Evolutionary conservation across 768 basidiomycete genomes (phyloP).

Genomic region (Trametes sanguinea): DNA sequence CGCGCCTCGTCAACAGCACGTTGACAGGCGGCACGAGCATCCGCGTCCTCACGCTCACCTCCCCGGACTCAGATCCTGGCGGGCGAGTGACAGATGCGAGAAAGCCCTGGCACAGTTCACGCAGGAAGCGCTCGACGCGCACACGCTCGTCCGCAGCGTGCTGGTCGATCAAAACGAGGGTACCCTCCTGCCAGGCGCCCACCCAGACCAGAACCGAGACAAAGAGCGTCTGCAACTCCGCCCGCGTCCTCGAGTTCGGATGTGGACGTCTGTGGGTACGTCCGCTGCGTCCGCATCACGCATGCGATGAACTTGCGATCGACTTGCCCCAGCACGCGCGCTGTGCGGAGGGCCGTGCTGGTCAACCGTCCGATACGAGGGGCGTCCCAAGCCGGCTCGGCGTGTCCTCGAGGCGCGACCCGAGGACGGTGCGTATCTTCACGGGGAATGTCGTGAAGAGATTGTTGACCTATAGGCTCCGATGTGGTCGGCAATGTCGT

Average conservation of each 20-base stretch:
- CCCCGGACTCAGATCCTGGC: conserved; percentile 7
- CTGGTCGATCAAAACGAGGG: conserved; percentile 87
- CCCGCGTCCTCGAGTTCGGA: conserved; percentile 20
- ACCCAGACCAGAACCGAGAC: background rate
- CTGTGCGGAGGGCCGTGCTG: conserved; percentile 55
- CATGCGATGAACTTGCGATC: conserved; percentile 92
- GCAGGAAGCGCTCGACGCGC: conserved; percentile 82
- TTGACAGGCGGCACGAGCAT: conserved; percentile 55
- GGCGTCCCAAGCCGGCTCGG: conserved; percentile 3
- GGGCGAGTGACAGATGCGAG: conserved; percentile 33
- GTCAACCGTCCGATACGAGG: conserved; percentile 36
- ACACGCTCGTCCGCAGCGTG: conserved; percentile 98
- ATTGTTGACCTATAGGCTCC: background rate
- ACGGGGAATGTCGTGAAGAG: too few relatives aligned
- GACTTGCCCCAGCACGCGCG: conserved; percentile 76
- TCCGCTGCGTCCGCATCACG: conserved; percentile 36
- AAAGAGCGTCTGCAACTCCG: conserved; percentile 20
- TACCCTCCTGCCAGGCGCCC: conserved; percentile 22
- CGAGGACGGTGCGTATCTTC: background rate
- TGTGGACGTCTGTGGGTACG: background rate
- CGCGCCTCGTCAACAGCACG: conserved; percentile 66
- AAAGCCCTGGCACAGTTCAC: conserved; percentile 71
- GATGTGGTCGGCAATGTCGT: conserved; percentile 35
- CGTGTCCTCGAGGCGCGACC: background rate
- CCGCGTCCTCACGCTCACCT: conserved; percentile 36